Conservation (phyloP, 352 stramenopile species). For the Phytophthora constricta region DNA sequence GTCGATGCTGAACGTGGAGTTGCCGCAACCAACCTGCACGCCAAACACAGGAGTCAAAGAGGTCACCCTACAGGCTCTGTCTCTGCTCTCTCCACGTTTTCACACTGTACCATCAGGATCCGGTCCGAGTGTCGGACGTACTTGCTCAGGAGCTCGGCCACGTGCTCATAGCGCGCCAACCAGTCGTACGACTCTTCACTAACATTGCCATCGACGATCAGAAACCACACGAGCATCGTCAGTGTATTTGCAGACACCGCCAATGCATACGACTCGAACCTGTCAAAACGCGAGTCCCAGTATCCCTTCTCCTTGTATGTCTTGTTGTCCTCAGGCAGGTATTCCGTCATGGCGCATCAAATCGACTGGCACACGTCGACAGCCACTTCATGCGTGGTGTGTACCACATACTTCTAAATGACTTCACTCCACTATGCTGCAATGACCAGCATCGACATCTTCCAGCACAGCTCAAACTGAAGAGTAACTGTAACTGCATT, state of each 20-base stretch:
- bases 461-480: too few species aligned
- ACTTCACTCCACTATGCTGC: neutral
- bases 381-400: neutral
- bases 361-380: too few species aligned
- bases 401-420: neutral
- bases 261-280: conserved; percentile 19
- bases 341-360: conserved; percentile 38
- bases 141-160: conserved; percentile 46
- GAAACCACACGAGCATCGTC: neutral
- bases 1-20: conserved; percentile 77
- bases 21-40: conserved; percentile 71
- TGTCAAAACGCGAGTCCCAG: conserved; percentile 76
- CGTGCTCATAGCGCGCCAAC: conserved; percentile 61
- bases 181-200: conserved; percentile 85
- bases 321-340: conserved; percentile 56
- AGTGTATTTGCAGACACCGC: neutral
- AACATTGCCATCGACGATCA: neutral
- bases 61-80: conserved; percentile 7
- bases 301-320: conserved; percentile 75
- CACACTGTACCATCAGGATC: conserved; percentile 50
- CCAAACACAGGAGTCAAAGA: neutral
- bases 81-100: neutral
- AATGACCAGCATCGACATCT: too few species aligned
- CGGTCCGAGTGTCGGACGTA: conserved; percentile 49
- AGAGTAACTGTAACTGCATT: conserved; percentile 1